Base-by-base conservation (phyloP, 805 yeast genomes). In the Monosporozyma aerobia region DNA sequence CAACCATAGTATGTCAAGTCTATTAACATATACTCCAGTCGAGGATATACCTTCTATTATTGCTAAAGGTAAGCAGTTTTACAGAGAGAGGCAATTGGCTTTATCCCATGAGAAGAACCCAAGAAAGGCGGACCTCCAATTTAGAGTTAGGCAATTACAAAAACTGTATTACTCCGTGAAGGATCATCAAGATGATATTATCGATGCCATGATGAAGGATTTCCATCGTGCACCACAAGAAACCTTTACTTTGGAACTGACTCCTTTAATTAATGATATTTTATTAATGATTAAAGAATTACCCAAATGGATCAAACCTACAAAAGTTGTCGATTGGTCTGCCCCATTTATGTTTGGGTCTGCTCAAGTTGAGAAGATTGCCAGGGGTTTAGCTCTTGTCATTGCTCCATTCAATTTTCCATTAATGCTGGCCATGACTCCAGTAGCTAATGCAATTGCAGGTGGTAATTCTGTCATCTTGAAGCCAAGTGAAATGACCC, bases 381-480 rank as follows among this genome's bases (percentile, higher is more conserved):
- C 84, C 5, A 51, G 75, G 27, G 98, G 97, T 4, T 77, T 78
- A 2, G 85, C 85, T 3, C 75, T 90, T 54, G 74, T 92, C 49
- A 81, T 90, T 48, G 54, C 69, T 2, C 61, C 63, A 53, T 57
- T 75, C 58, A 61, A 72, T 57, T 60, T 68, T 46, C 80, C 98
- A 1, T 65, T 86, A 45, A 54, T 77, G 29, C 71, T 92, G 54
- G 61, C 87, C 0, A 54, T 89, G 10, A 73, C 77, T 33, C 89
- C 97, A 0, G 63, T 90, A 25, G 75, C 82, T 40, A 87, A 88
- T 22, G 96, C 96, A 2, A 70, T 92, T 57, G 88, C 95, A 1
- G 87, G 84, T 22, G 97, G 97, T 11, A 90, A 90, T 66, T 74
- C 83, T 14, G 92, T 87, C 29, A 80, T 86, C 22, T 70, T 83